phyloP scores from a whole-genome alignment of 768 basidiomycete genomes.

The Rhodosporidiobolus sp. region DNA sequence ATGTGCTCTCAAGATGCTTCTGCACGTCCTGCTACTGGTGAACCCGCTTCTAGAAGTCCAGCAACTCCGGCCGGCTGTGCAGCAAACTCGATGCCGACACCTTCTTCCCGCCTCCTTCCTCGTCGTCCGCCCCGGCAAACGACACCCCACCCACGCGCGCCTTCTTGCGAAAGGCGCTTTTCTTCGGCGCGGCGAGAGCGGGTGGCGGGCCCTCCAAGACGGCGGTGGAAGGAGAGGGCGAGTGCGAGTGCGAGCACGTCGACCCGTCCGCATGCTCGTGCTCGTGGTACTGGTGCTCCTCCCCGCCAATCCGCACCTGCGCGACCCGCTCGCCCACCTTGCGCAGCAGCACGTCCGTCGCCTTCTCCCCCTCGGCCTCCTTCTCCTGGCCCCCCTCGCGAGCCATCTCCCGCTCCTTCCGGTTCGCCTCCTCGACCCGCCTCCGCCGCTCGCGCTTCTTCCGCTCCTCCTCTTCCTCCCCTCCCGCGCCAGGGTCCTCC shows the following conservation, averaged over 20 bases:
- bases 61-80: slow-evolving; percentile 24
- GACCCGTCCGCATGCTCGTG: neutral
- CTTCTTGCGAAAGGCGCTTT: neutral
- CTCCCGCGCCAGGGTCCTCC: slow-evolving; percentile 46
- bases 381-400: too few species aligned
- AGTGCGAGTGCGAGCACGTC: neutral
- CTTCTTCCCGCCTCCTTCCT: neutral
- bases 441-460: slow-evolving; percentile 13
- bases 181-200: neutral
- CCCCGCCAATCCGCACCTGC: slow-evolving; percentile 1
- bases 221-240: too few species aligned
- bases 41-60: slow-evolving; percentile 33
- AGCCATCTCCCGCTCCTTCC: slow-evolving; percentile 26
- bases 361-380: neutral
- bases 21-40: too few species aligned
- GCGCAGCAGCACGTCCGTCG: slow-evolving; percentile 20
- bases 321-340: neutral
- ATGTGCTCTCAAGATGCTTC: too few species aligned
- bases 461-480: slow-evolving; percentile 14
- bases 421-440: slow-evolving; percentile 23
- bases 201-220: neutral
- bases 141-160: slow-evolving; percentile 14
- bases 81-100: slow-evolving; percentile 23
- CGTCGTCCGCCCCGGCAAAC: neutral
- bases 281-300: slow-evolving; percentile 1